These are phyloP conservation scores for Helenozyma rhizophorensis DNA, from an alignment of 805 yeast genomes.

Conservation along the genomic window DNA sequence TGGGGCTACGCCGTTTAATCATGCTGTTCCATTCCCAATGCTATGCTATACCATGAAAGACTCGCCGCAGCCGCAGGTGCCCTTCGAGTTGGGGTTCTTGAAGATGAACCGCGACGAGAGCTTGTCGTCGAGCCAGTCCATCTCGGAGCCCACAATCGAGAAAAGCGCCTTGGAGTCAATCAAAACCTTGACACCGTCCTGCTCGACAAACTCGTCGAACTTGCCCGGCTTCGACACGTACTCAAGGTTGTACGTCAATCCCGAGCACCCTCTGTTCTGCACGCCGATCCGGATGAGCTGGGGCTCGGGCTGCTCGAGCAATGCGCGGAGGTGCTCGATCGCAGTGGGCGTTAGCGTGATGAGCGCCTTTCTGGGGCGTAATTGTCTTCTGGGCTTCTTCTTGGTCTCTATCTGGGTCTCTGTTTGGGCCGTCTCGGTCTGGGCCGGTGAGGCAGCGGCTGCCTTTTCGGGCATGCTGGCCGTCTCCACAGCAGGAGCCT, in stretches of 20 bases:
- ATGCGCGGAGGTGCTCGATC: constrained; percentile 57
- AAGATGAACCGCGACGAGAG: constrained; percentile 85
- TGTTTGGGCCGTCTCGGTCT: too few relatives aligned
- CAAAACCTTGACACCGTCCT: constrained; percentile 88
- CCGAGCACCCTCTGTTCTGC: constrained; percentile 95
- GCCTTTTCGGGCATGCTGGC: too few relatives aligned
- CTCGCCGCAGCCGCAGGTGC: constrained; percentile 98
- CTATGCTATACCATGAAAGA: constrained; percentile 79
- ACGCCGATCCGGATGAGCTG: constrained; percentile 89
- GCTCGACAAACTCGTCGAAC: constrained; percentile 89
- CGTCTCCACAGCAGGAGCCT: neutral
- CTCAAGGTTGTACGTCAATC: constrained; percentile 84
- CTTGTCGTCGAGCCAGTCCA: constrained; percentile 98
- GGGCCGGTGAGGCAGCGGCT: too few relatives aligned
- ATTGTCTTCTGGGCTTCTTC: constrained; percentile 47
- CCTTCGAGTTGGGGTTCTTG: constrained; percentile 94
- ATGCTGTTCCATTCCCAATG: constrained; percentile 6
- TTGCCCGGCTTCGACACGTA: constrained; percentile 90
- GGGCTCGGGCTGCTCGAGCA: constrained; percentile 80
- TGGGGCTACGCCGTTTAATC: neutral
- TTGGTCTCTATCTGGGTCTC: neutral
- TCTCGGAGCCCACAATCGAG: constrained; percentile 92
- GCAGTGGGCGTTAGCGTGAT: constrained; percentile 79
- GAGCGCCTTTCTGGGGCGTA: constrained; percentile 87
- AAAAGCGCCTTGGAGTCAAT: constrained; percentile 95